A percentile compares a stretch with the other conserved stretches of the same genome.
These are phyloP conservation scores for Acacia crassicarpa DNA, from an alignment of 306 rosid species.

Conservation along the genomic window DNA sequence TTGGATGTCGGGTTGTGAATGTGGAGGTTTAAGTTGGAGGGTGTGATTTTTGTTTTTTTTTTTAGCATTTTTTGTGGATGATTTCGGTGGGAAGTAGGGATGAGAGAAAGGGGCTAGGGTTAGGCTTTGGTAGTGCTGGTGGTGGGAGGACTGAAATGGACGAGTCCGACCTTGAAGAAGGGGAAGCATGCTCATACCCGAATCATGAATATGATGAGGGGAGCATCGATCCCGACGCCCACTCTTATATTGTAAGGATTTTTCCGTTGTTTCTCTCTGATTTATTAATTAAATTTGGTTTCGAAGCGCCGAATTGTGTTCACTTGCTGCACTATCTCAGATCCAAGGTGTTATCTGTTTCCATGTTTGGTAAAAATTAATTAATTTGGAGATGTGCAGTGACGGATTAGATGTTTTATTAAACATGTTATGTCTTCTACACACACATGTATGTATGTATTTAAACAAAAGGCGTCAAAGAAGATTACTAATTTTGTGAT, in stretches of 20 bases:
- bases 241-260: constrained; percentile 73
- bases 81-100: constrained; percentile 61
- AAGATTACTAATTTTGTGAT: constrained; percentile 14
- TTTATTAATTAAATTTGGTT: constrained; percentile 3
- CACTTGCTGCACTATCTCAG: constrained; percentile 31
- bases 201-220: constrained; percentile 56
- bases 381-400: background rate
- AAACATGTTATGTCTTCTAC: background rate
- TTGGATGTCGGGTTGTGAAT: constrained; percentile 44
- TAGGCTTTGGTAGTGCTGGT: constrained; percentile 36
- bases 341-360: constrained; percentile 28
- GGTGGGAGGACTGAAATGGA: constrained; percentile 58
- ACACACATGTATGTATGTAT: background rate
- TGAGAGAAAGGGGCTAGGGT: constrained; percentile 61
- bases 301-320: constrained; percentile 6
- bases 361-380: constrained; percentile 1
- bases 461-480: background rate
- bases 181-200: constrained; percentile 68
- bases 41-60: constrained; percentile 32
- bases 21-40: constrained; percentile 52
- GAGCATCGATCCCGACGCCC: constrained; percentile 64
- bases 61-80: constrained; percentile 36
- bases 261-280: background rate
- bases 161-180: constrained; percentile 82
- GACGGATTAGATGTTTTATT: background rate